Base-by-base conservation (phyloP, 306 rosid genomes). In the Betula pendula region DNA sequence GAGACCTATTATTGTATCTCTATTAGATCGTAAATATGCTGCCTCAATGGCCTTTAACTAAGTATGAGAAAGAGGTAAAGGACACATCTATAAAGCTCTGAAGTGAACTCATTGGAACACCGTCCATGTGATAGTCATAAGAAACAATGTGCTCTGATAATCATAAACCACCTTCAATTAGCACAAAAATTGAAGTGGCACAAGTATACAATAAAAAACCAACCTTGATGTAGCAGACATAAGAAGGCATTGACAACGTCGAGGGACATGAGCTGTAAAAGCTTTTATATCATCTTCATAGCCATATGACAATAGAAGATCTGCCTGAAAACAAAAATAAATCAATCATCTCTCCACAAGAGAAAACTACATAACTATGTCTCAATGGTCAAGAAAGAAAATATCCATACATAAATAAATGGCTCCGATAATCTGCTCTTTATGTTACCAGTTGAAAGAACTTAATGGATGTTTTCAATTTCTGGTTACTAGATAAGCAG, bases 161-260 rank as follows among this genome's bases (percentile, higher is more conserved):
- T 65, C 67, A 87, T 75, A 55, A 70, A 56, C 45, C 52, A 42
- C 70, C 48, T 68, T 51, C 16, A 52, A 68, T 67, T 22, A 58
- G 3, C 12, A 66, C 67, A 84, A 53, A 59, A 31, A 65, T 50
- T 33, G n/a, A 70, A 29, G 63, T 43, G 35, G 69, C 27, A 69
- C 56, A 76, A 76, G 73, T 51, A 76, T 44, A 71, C 24, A 4
- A 53, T 45, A 70, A 65, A 73, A 66, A 87, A 79, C 88, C 71
- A 43, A 95, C 99, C 97, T 95, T 82, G 96, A 77, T 75, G 97
- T 92, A 74, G 98, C 98, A 16, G 98, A 92, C 98, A 95, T 95
- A 22, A 95, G 92, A 87, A 95, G 97, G 75, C 96, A 95, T 75
- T 95, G 99, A 81, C 99, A 95, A 74, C 88, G 77, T 82, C 93